A percentile compares a stretch with the other conserved stretches of the same genome.
These are phyloP conservation scores for Castanea sativa DNA, from an alignment of 306 rosid species.

Conservation along the genomic window DNA sequence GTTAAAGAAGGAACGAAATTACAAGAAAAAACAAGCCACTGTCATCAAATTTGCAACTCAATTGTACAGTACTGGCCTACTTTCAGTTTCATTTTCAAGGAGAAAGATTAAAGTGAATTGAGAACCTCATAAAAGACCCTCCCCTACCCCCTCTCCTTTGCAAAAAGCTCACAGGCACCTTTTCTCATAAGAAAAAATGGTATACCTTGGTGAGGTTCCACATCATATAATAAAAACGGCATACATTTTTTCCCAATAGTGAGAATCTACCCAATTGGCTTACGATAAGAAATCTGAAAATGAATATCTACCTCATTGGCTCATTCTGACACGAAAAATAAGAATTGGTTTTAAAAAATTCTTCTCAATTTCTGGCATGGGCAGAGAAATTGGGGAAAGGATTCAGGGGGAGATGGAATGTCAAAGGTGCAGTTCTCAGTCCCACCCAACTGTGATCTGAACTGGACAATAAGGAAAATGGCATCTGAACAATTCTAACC, in stretches of 20 bases:
- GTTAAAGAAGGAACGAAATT: constrained; percentile 1
- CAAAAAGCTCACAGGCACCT: neutral
- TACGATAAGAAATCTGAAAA: neutral
- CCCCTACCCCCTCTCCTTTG: neutral
- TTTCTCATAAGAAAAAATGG: neutral
- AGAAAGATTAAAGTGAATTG: neutral
- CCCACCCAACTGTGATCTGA: neutral
- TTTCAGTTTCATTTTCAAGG: neutral
- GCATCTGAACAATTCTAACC: neutral
- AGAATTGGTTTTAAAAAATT: neutral
- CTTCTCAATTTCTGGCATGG: neutral
- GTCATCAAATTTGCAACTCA: neutral
- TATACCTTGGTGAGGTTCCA: no score
- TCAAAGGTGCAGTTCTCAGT: neutral
- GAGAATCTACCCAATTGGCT: neutral
- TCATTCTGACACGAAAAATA: neutral
- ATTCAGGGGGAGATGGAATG: neutral
- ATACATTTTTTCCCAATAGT: neutral
- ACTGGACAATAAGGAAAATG: neutral
- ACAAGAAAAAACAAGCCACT: neutral
- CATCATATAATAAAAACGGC: neutral
- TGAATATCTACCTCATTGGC: neutral
- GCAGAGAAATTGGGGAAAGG: neutral
- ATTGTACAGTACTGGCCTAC: neutral
- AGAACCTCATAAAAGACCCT: neutral